Conservation (phyloP, 306 rosid genomes). For the Luffa acutangula region DNA sequence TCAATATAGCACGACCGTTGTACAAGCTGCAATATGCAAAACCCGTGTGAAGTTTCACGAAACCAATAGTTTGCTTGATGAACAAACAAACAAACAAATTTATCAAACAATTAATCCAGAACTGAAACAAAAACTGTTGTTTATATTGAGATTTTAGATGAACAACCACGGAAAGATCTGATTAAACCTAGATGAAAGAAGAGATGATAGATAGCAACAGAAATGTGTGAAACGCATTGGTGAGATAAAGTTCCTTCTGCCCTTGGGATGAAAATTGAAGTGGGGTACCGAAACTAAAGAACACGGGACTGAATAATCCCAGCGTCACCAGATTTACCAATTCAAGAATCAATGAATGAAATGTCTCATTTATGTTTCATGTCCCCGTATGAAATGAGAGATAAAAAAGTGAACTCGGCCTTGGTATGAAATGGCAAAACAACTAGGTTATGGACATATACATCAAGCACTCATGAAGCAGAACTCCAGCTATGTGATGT, state of each 20-base stretch:
- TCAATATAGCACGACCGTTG: conserved; percentile 47
- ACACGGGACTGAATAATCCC: background rate
- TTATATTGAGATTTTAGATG: background rate
- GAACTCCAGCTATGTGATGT: background rate
- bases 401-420: background rate
- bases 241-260: background rate
- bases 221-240: background rate
- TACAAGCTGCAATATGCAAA: conserved; percentile 48
- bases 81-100: background rate
- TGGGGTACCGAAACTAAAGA: background rate
- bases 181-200: background rate
- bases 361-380: background rate
- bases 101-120: background rate
- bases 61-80: no score
- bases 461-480: background rate
- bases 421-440: background rate
- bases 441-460: background rate
- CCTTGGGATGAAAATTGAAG: background rate
- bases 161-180: background rate
- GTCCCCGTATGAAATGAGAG: background rate
- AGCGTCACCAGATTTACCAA: background rate
- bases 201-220: background rate
- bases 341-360: background rate
- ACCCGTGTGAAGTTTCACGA: no score
- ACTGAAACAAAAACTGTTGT: no score